Conservation (phyloP, 129 eudicot genomes). For the Heracleum sosnowskyi region DNA sequence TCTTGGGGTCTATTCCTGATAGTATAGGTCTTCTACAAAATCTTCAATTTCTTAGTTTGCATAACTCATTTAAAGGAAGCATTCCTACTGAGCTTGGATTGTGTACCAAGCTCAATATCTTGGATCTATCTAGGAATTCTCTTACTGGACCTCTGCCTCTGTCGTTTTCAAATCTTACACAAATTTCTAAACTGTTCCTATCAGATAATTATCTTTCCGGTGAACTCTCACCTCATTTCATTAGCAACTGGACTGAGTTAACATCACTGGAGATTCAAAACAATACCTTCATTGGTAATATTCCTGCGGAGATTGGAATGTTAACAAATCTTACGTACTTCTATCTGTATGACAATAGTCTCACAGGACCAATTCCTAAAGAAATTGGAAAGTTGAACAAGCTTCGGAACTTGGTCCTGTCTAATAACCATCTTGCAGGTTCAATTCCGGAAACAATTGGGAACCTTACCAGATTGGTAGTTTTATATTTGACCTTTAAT, state of each 20-base stretch:
- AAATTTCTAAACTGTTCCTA: constrained; percentile 33
- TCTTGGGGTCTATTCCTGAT: constrained; percentile 49
- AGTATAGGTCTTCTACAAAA: constrained; percentile 26
- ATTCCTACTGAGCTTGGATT: constrained; percentile 60
- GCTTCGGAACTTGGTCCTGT: constrained; percentile 36
- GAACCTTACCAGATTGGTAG: constrained; percentile 27
- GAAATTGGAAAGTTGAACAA: too few relatives aligned
- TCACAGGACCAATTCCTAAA: constrained; percentile 33
- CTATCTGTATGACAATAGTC: too few relatives aligned
- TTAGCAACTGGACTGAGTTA: constrained; percentile 46
- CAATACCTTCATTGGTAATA: constrained; percentile 42
- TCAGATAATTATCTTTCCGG: constrained; percentile 54
- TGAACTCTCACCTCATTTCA: constrained; percentile 40
- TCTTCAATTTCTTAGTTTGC: constrained; percentile 32
- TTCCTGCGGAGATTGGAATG: constrained; percentile 51
- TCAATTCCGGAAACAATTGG: constrained; percentile 50
- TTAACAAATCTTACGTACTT: constrained; percentile 8
- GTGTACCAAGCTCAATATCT: constrained; percentile 39
- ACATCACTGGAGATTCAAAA: constrained; percentile 48
- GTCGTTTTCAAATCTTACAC: constrained; percentile 40
- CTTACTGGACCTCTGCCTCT: constrained; percentile 47
- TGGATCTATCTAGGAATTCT: constrained; percentile 46
- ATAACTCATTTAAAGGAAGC: constrained; percentile 13
- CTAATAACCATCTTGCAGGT: constrained; percentile 47
- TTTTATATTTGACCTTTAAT: constrained; percentile 35